Percentiles rank a stretch among this genome's conserved stretches.
Conservation (phyloP, 2,329 filamentous ascomycete species). For the Sarocladium kiliense region DNA sequence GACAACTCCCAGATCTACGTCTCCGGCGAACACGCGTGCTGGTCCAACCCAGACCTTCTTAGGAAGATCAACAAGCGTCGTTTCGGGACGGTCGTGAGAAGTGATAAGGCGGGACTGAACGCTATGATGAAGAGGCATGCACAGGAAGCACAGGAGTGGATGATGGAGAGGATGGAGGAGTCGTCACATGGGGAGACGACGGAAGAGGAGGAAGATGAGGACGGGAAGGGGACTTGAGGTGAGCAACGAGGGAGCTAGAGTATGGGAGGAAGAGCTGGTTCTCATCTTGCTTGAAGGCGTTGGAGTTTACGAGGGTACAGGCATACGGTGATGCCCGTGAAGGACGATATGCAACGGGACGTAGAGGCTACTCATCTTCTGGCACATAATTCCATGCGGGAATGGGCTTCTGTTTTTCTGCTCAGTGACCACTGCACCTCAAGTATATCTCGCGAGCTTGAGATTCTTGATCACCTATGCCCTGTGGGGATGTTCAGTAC, state of each 20-base stretch:
- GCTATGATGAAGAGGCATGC: slow-evolving; percentile 54
- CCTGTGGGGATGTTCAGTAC: too few relatives aligned
- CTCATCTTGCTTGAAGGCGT: not conserved
- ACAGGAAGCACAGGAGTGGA: slow-evolving; percentile 46
- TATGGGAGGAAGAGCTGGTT: too few relatives aligned
- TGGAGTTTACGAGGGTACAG: not conserved
- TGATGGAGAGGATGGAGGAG: slow-evolving; percentile 22
- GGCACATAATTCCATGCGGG: too few relatives aligned
- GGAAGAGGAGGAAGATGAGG: slow-evolving; percentile 41
- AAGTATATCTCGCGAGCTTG: too few relatives aligned
- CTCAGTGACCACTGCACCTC: too few relatives aligned
- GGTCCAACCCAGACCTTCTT: slow-evolving; percentile 57
- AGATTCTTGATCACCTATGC: too few relatives aligned
- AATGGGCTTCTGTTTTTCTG: too few relatives aligned
- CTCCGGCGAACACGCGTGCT: slow-evolving; percentile 68
- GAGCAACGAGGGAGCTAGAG: too few relatives aligned
- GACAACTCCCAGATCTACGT: slow-evolving; percentile 77
- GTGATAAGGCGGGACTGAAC: slow-evolving; percentile 41
- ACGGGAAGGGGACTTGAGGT: slow-evolving; percentile 30
- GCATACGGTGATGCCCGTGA: too few relatives aligned
- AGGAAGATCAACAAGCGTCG: slow-evolving; percentile 55
- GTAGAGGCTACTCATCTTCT: too few relatives aligned
- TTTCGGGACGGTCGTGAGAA: slow-evolving; percentile 54
- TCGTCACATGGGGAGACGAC: slow-evolving; percentile 37
- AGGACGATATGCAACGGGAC: too few relatives aligned